Conservation (phyloP, 179 eudicot genomes). For the Drosera spatulata region DNA sequence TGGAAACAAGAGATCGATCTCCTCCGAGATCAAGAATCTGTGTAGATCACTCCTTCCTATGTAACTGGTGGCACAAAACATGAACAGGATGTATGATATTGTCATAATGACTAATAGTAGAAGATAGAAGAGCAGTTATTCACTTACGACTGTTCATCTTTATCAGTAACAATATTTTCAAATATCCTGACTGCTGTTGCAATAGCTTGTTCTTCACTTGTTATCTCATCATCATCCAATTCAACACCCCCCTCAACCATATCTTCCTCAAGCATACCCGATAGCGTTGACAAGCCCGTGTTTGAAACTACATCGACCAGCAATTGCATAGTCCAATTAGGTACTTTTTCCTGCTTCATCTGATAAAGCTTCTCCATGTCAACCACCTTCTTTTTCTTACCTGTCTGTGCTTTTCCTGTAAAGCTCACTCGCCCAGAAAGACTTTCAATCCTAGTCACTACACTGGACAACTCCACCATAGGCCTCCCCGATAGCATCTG, state of each 20-base stretch:
- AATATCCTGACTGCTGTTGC: constrained; percentile 27
- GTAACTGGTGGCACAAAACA: constrained; percentile 14
- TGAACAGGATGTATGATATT: not conserved
- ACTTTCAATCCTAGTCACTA: constrained; percentile 11
- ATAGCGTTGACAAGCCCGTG: constrained; percentile 28
- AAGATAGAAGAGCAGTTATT: not conserved
- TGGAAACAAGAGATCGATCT: constrained; percentile 25
- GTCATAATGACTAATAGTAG: too few relatives aligned
- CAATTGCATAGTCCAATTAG: constrained; percentile 36
- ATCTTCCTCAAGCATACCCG: constrained; percentile 13
- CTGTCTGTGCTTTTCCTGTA: constrained; percentile 1
- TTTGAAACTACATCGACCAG: constrained; percentile 23
- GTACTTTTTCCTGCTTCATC: constrained; percentile 24
- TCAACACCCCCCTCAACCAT: constrained; percentile 19
- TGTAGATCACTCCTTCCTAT: constrained; percentile 21
- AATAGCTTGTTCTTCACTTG: constrained; percentile 30
- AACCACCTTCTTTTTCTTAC: constrained; percentile 19
- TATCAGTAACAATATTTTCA: constrained; percentile 14
- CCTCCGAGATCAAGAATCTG: constrained; percentile 29
- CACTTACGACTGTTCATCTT: constrained; percentile 15
- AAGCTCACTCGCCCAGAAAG: constrained; percentile 16
- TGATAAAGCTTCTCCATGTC: constrained; percentile 29
- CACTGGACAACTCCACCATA: constrained; percentile 13
- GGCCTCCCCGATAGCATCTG: constrained; percentile 32
- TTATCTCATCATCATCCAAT: constrained; percentile 23